Base-by-base conservation (phyloP, 805 yeast genomes). In the Clavispora phyllophila region DNA sequence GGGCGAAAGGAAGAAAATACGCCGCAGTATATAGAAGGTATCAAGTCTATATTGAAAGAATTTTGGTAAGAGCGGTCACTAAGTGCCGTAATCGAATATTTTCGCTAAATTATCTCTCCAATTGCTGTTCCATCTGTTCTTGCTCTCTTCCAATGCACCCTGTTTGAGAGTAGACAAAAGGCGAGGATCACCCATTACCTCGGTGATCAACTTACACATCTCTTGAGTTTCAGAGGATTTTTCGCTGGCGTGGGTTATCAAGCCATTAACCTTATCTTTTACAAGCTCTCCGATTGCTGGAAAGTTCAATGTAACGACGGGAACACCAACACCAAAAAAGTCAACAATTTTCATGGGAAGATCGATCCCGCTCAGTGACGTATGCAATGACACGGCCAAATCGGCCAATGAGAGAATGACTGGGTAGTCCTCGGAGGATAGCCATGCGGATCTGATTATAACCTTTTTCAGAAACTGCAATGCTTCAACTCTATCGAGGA, bases 281-380 rank as follows among this genome's bases (percentile, higher is more conserved):
- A 93, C 91, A 35, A 93, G 67, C 59, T 93, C 99, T 6, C 70
- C 68, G 12, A 91, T 73, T 1, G 96, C 91, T 0, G 84, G 79
- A 59, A 87, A 93, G 28, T 73, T 68, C 44, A 90, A 68, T 0
- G 96, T 79, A 2, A 90, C 69, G 0, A 89, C 97, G 1, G 99
- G 99, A 10, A 93, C 68, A 0, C 98, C 98, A 49, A 93, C 86
- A 0, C 99, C 99, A 69, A 91, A 90, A 76, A 91, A 81, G 57
- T 93, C 99, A 5, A 91, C 83, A 27, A 93, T 86, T 62, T 93
- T 93, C 99, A 93, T 93, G 1, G 99, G 99, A 44, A 93, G 72
- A 57, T 93, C 99, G 43, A 86, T 72, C 0, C 99, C 99, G 36
- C 96, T 85, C 36, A 95, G 84, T 0, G 98, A 90, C 4, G 82